Conservation (phyloP, 1,284 basidiomycete species). For the Afroboletus lepidellus region DNA sequence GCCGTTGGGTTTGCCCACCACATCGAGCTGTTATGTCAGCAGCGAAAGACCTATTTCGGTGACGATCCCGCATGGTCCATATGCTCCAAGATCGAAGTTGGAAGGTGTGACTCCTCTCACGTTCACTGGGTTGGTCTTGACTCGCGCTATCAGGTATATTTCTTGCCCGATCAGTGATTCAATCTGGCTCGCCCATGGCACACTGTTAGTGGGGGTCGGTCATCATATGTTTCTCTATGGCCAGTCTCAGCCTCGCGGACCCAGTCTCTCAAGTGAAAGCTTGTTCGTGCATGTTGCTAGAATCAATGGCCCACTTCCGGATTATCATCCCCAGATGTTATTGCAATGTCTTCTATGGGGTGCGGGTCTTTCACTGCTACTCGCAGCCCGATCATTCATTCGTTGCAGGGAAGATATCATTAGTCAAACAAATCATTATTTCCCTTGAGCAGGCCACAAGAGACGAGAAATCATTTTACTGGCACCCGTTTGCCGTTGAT, state of each 20-base stretch:
- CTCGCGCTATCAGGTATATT: slow-evolving; percentile 51
- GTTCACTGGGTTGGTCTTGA: slow-evolving; percentile 1
- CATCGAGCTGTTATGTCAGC: slow-evolving; percentile 82
- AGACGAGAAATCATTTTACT: slow-evolving; percentile 31
- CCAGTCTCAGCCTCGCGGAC: slow-evolving; percentile 34
- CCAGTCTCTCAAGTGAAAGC: slow-evolving; percentile 40
- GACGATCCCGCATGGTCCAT: slow-evolving; percentile 78
- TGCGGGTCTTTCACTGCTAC: slow-evolving; percentile 36
- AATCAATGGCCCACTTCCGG: slow-evolving; percentile 79
- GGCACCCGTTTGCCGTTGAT: slow-evolving; percentile 53
- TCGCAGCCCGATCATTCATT: not conserved
- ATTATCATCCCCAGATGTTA: slow-evolving; percentile 90
- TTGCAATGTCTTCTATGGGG: slow-evolving; percentile 92
- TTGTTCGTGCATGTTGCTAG: slow-evolving; percentile 82
- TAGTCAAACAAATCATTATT: slow-evolving; percentile 80
- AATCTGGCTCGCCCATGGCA: slow-evolving; percentile 82
- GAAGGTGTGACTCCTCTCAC: slow-evolving; percentile 45
- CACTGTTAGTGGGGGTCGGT: slow-evolving; percentile 72
- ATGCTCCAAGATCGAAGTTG: slow-evolving; percentile 70
- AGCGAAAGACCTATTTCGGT: slow-evolving; percentile 87
- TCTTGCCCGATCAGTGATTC: slow-evolving; percentile 81
- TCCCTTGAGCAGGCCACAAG: slow-evolving; percentile 53
- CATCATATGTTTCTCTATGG: slow-evolving; percentile 78
- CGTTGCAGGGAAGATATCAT: slow-evolving; percentile 68
- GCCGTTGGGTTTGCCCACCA: slow-evolving; percentile 81